Evolutionary conservation across 1,284 basidiomycete species (phyloP), one percentile per base, ranked within the genome.

Genomic region (Pseudozyma tsukubaensis): DNA sequence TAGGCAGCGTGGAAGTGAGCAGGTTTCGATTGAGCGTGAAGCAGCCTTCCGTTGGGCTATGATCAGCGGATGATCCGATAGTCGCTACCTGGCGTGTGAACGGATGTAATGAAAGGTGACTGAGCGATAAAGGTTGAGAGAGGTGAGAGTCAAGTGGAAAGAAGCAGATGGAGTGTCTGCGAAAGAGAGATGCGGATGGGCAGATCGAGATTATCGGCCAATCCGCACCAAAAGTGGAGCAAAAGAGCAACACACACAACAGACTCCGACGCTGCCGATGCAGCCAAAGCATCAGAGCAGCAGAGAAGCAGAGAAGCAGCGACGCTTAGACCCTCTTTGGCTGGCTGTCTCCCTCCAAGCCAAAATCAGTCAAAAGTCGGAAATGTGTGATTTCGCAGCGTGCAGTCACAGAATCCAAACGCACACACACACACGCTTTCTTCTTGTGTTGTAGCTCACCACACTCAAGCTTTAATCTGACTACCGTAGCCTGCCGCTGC

Each of bases 201-300:
- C 10, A 11, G 37, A 19, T 40, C 50, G n/a, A 34, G 36, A 40
- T n/a, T 40, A 13, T 52, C 50, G 50, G 50, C 37, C 10, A 9
- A 39, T 52, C 36, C 40, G 50, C 36, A 4, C 39, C 3, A 13
- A 45, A 54, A 54, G 55, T 59, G 50, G 45, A 64, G 54, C 34
- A 19, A 45, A 21, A 56, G 54, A 57, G 43, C 49, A 43, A 62
- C 53, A 62, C 49, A 50, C 24, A 29, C 24, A 29, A 29, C 24
- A 29, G 24, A 29, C 50, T 59, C 40, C 48, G 49, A 45, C 40
- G 45, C 54, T 12, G 48, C 36, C 47, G 55, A 58, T 57, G 54
- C 44, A 45, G 54, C 21, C 44, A n/a, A 29, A 29, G 24, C 24
- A 29, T 29, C 24, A 29, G 3, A 29, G 24, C 24, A 29, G 24